Evolutionary conservation across 257 asterid genomes (phyloP).

Genomic region (Cynanchum wilfordii): DNA sequence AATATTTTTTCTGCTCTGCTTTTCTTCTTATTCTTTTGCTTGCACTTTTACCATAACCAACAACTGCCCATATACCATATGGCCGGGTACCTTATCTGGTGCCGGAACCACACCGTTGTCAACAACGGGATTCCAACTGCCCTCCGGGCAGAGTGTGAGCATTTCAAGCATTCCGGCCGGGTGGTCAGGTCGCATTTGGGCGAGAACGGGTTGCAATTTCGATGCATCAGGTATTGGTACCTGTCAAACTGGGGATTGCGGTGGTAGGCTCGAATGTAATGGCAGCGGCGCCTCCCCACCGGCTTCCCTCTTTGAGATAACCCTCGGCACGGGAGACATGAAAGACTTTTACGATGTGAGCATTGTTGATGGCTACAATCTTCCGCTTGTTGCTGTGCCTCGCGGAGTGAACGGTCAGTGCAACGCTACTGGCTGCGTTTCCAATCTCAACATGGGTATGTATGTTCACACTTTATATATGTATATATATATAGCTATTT

Average conservation of each 20-base stretch:
- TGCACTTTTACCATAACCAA: constrained; percentile 49
- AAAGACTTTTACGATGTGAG: constrained; percentile 75
- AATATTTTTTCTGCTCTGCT: constrained; percentile 20
- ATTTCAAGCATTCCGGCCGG: constrained; percentile 46
- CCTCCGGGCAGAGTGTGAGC: constrained; percentile 46
- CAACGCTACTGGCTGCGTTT: constrained; percentile 66
- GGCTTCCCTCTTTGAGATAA: constrained; percentile 73
- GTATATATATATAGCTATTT: background rate
- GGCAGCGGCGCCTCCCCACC: constrained; percentile 81
- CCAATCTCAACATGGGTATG: constrained; percentile 67
- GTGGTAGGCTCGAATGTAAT: constrained; percentile 64
- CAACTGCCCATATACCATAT: constrained; percentile 63
- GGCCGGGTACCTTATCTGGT: constrained; percentile 86
- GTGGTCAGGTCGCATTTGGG: constrained; percentile 91
- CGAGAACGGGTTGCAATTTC: constrained; percentile 74
- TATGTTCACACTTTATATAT: background rate
- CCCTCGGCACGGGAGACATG: constrained; percentile 56
- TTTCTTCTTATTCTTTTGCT: constrained; percentile 30
- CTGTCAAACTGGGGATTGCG: constrained; percentile 80
- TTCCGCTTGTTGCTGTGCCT: constrained; percentile 58
- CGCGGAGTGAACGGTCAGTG: constrained; percentile 46
- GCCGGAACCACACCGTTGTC: constrained; percentile 63
- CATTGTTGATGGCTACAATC: constrained; percentile 73
- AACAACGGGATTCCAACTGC: constrained; percentile 64
- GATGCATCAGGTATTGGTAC: constrained; percentile 56